phyloP scores from a whole-genome alignment of 192 early-diverging fungal species.

The Coemansia sp. region DNA sequence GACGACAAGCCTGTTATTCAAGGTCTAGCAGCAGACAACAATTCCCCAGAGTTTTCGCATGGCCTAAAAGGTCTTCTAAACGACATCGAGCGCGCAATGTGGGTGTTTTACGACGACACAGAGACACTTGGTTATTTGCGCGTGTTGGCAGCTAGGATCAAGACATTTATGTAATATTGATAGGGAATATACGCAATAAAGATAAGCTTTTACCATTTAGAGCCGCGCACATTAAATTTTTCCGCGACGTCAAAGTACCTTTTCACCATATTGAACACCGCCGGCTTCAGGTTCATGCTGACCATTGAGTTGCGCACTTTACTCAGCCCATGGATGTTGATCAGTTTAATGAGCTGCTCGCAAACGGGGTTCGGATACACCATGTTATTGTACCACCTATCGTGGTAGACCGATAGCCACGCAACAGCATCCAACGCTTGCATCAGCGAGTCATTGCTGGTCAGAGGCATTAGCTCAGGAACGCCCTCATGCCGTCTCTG shows the following conservation, averaged over 20 bases:
- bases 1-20: neutral
- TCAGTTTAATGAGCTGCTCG: conserved; percentile 80
- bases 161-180: conserved; percentile 10
- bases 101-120: conserved; percentile 32
- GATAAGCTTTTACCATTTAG: conserved; percentile 55
- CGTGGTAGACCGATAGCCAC: conserved; percentile 80
- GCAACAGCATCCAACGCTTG: conserved; percentile 77
- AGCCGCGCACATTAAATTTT: conserved; percentile 70
- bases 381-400: conserved; percentile 90
- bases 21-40: neutral
- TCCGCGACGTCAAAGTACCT: conserved; percentile 68
- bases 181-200: neutral
- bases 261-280: conserved; percentile 75
- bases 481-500: conserved; percentile 23
- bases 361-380: conserved; percentile 87
- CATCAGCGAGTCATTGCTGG: conserved; percentile 63
- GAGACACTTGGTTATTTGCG: conserved; percentile 8
- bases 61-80: conserved; percentile 14
- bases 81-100: conserved; percentile 28
- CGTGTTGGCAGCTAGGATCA: conserved; percentile 11
- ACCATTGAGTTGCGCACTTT: conserved; percentile 91
- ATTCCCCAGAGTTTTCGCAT: conserved; percentile 12
- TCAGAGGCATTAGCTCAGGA: conserved; percentile 12
- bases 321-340: conserved; percentile 81
- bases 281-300: conserved; percentile 79